A percentile compares a stretch with the other conserved stretches of the same genome.
Conservation (phyloP, 345 rosid genomes). For the Citrus cavaleriei region DNA sequence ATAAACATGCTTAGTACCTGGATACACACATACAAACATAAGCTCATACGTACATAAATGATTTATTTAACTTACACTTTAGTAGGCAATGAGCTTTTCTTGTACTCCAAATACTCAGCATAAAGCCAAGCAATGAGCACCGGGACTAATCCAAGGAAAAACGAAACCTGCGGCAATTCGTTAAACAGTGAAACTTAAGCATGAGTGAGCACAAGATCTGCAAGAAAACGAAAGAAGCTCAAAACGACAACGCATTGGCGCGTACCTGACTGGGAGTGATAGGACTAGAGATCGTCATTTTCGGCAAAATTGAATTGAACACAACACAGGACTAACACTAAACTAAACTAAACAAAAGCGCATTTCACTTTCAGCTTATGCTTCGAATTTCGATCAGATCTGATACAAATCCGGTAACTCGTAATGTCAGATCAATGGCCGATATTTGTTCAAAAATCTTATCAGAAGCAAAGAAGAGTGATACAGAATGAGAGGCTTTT, state of each 20-base stretch:
- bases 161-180: slow-evolving; percentile 59
- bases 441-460: not conserved
- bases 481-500: not conserved
- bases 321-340: not conserved
- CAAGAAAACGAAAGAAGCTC: not conserved
- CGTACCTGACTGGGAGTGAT: slow-evolving; percentile 81
- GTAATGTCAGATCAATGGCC: not conserved
- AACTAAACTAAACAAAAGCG: not conserved
- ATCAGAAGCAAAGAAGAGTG: not conserved
- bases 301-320: not conserved
- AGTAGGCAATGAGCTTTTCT: slow-evolving; percentile 36
- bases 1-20: not conserved
- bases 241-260: slow-evolving; percentile 3
- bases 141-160: slow-evolving; percentile 67
- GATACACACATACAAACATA: not conserved
- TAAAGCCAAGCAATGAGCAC: slow-evolving; percentile 74
- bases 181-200: not conserved
- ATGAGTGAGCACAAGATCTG: slow-evolving; percentile 5
- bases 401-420: slow-evolving; percentile 13
- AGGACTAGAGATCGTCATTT: slow-evolving; percentile 50
- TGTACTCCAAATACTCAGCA: slow-evolving; percentile 70
- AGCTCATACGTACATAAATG: not conserved
- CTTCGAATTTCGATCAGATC: slow-evolving; percentile 23
- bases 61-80: slow-evolving; percentile 56
- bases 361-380: not conserved